phyloP scores from a whole-genome alignment of 164 flowering plant species.

The Chloranthus sessilifolius region DNA sequence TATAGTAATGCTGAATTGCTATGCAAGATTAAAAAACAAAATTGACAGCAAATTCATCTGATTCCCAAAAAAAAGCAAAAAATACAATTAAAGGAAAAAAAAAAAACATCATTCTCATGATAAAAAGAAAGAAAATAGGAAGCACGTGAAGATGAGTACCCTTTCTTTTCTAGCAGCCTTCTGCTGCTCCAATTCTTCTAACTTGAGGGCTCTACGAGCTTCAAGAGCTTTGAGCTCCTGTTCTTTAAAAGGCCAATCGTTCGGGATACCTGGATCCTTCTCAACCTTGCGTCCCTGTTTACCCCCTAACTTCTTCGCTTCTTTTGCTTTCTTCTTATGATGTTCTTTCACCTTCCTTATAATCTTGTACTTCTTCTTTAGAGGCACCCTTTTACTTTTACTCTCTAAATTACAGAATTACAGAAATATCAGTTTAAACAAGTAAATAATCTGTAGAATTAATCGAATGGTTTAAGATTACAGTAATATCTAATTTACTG shows the following conservation, averaged over 20 bases:
- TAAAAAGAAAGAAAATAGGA: neutral
- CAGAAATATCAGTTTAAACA: neutral
- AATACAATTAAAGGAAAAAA: neutral
- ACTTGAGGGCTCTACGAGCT: slow-evolving; percentile 63
- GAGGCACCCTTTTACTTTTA: slow-evolving; percentile 81
- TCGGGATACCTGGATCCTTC: slow-evolving; percentile 96
- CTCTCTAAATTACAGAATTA: slow-evolving; percentile 47
- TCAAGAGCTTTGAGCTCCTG: slow-evolving; percentile 94
- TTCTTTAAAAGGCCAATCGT: slow-evolving; percentile 97
- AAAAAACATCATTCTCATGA: no score
- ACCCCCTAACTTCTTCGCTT: slow-evolving; percentile 73
- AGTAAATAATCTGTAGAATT: neutral
- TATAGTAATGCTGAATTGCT: no score
- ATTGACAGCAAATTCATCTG: neutral
- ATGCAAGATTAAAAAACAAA: neutral
- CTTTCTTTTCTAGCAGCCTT: slow-evolving; percentile 92
- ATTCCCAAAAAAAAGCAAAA: no score
- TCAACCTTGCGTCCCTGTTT: slow-evolving; percentile 52
- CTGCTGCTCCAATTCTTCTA: slow-evolving; percentile 81
- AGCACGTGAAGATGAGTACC: slow-evolving; percentile 33
- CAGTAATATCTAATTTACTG: neutral
- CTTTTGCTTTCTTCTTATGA: slow-evolving; percentile 93
- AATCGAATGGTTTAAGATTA: neutral
- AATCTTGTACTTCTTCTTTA: slow-evolving; percentile 86
- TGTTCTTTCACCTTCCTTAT: slow-evolving; percentile 84